Base-by-base conservation (phyloP, 768 basidiomycete species). In the Podaxis carcinomalis region DNA sequence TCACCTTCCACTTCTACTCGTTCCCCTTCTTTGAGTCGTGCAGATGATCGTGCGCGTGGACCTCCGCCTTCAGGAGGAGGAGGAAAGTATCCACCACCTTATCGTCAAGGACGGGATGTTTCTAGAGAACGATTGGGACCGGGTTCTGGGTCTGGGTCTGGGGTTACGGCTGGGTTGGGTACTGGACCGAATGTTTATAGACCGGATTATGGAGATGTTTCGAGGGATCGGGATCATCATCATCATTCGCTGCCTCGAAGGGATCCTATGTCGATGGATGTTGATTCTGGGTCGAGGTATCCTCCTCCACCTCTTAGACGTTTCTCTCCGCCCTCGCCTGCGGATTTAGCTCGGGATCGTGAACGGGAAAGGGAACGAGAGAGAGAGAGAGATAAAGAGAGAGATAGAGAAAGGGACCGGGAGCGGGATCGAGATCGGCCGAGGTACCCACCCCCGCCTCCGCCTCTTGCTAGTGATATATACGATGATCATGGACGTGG, bases 151-250 rank as follows among this genome's bases (percentile, higher is more conserved):
- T 52, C 63, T 23, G 39, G 56, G 14, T 5, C n/a, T 44, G 52
- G 56, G 23, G 16, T 21, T 14, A 23, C 23, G 47, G 14, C 28
- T 44, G 69, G 54, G n/a, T 46, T 42, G 63, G 62, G 67, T 47
- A 60, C 53, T 49, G 61, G 63, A 42, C 57, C 62, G 25, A 65
- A 65, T 46, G 65, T 64, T 1, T 81, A 79, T 61, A 73, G 80
- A 47, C 72, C 79, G 25, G 77, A 80, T 35, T 65, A 65, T 63
- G 74, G 77, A 63, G 77, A 77, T 56, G 73, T 75, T 61, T 71
- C 78, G 61, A 73, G 77, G 23, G 51, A 71, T 60, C 75, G 77
- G 46, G 69, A 73, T 55, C 75, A 79, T 3, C 75, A 78, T 3
- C n/a, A n/a, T n/a, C n/a, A n/a, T n/a, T n/a, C n/a, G n/a, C n/a